Base-by-base conservation (phyloP, 305 asterid species). In the Fraxinus platypoda region DNA sequence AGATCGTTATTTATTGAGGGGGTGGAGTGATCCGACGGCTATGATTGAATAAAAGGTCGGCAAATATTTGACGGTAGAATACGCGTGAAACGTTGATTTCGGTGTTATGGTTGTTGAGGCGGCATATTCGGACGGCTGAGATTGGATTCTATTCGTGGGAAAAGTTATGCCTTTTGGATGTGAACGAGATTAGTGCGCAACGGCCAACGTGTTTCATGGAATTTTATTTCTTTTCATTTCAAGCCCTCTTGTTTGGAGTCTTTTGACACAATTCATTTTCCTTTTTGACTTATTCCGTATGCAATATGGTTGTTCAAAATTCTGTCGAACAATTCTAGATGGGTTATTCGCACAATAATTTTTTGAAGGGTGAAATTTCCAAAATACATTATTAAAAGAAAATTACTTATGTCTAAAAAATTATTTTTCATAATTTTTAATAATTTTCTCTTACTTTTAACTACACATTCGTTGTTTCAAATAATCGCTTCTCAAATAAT, bases 11-110 rank as follows among this genome's bases (percentile, higher is more conserved):
- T 86, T 89, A 89, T 84, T 28, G 71, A 76, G 72, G 5, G 25
- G 9, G 17, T 46, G 17, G 70, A 30, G 35, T 76, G 84, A 80
- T 84, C 84, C 34, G 68, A 86, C 89, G 92, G 91, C 76, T 84
- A 19, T 13, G 30, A 68, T 35, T 70, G 43, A 37, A 8, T 35
- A 46, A 78, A 31, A 76, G 62, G 30, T 25, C 31, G 77, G 77
- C 13, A 25, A 46, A 30, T 26, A 41, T 59, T 54, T 66, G 37
- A 87, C 87, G 86, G 89, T 64, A 19, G 57, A 89, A 87, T 86
- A 68, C 28, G 82, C 80, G 76, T 80, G 66, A 26, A 33, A n/a
- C 7, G 49, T 21, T 13, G 19, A 30, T 6, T 0, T 0, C 74
- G 83, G 81, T 31, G 75, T 37, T 83, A 83, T 5, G 54, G 21